Evolutionary conservation across 257 asterid genomes (phyloP).

Genomic region (Petunia axillaris): DNA sequence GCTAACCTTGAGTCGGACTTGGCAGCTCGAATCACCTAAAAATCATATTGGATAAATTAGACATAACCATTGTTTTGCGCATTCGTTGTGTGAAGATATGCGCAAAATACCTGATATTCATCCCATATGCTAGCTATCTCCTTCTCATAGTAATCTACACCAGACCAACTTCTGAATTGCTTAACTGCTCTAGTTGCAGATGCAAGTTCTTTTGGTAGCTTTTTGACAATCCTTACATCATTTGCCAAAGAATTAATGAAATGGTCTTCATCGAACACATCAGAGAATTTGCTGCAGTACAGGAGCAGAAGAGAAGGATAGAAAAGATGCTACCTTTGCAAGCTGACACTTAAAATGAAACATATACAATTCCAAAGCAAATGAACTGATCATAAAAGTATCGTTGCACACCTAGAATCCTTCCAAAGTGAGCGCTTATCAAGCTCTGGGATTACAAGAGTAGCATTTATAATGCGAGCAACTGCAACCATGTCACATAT

Average conservation of each 20-base stretch:
- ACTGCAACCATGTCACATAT: slow-evolving; percentile 99
- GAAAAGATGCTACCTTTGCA: not conserved
- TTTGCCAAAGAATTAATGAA: slow-evolving; percentile 69
- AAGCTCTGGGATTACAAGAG: slow-evolving; percentile 93
- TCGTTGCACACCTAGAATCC: slow-evolving; percentile 71
- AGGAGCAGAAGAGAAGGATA: slow-evolving; percentile 24
- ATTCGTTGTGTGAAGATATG: not conserved
- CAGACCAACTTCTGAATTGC: slow-evolving; percentile 96
- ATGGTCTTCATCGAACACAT: slow-evolving; percentile 82
- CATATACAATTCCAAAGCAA: not conserved
- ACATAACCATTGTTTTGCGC: not conserved
- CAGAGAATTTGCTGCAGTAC: slow-evolving; percentile 83
- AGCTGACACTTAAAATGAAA: not conserved
- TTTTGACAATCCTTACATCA: slow-evolving; percentile 71
- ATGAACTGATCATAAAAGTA: not conserved
- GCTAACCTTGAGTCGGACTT: slow-evolving; percentile 94
- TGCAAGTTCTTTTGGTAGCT: slow-evolving; percentile 63
- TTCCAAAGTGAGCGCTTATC: slow-evolving; percentile 94
- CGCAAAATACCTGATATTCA: slow-evolving; percentile 40
- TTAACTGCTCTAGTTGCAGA: slow-evolving; percentile 69
- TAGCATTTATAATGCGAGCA: slow-evolving; percentile 89
- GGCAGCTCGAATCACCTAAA: slow-evolving; percentile 89
- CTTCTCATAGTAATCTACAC: slow-evolving; percentile 71
- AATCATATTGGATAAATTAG: not conserved
- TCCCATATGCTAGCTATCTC: slow-evolving; percentile 84